Conservation (phyloP, 2,329 filamentous ascomycete species). For the Aspergillus sp. region DNA sequence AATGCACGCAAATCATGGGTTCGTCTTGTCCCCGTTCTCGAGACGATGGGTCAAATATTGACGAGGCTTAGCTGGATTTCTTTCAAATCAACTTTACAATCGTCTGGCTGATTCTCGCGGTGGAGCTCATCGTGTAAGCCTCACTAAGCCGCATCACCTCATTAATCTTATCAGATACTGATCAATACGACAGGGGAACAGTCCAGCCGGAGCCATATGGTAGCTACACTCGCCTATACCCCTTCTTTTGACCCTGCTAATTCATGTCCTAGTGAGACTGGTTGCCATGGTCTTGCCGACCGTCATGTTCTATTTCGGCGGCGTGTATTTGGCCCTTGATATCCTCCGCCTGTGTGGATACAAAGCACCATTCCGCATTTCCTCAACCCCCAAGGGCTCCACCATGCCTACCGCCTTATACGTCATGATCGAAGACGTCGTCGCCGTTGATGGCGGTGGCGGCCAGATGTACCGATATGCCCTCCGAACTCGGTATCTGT, state of each 20-base stretch:
- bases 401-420: slow-evolving; percentile 60
- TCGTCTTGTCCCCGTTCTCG: slow-evolving; percentile 2
- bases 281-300: slow-evolving; percentile 46
- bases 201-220: slow-evolving; percentile 40
- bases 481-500: slow-evolving; percentile 52
- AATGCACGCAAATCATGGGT: slow-evolving; percentile 46
- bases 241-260: background rate
- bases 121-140: slow-evolving; percentile 44
- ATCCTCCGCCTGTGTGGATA: slow-evolving; percentile 41
- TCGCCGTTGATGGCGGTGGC: slow-evolving; percentile 65
- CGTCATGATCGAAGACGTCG: slow-evolving; percentile 66
- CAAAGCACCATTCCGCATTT: slow-evolving; percentile 61
- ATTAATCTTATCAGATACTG: slow-evolving; percentile 6
- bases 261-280: slow-evolving; percentile 34
- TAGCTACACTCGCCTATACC: slow-evolving; percentile 20
- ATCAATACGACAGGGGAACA: slow-evolving; percentile 34
- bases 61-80: slow-evolving; percentile 38
- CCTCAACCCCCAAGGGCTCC: slow-evolving; percentile 60
- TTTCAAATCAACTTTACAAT: slow-evolving; percentile 48
- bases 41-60: slow-evolving; percentile 6
- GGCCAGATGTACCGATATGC: slow-evolving; percentile 54
- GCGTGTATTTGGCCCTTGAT: slow-evolving; percentile 41
- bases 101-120: slow-evolving; percentile 43
- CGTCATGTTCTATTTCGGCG: slow-evolving; percentile 48
- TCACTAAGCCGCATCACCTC: slow-evolving; percentile 23